A percentile compares a stretch with the other conserved stretches of the same genome.
These are phyloP conservation scores for Clitopilus passeckerianus DNA, from an alignment of 768 basidiomycete genomes.

Conservation along the genomic window DNA sequence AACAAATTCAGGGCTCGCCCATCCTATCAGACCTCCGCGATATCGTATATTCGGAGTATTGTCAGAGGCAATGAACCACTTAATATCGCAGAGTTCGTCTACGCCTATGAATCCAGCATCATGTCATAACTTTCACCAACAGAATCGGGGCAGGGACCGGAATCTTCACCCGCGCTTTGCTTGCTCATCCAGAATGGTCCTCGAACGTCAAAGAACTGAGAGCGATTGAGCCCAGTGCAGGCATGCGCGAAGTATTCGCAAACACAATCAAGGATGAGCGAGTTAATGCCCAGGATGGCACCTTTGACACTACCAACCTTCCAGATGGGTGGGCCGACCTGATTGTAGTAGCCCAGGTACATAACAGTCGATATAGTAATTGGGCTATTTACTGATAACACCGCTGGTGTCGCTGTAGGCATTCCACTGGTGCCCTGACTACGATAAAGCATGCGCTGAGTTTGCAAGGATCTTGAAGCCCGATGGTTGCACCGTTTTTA, in stretches of 20 bases:
- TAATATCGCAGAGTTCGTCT: slow-evolving; percentile 66
- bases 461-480: slow-evolving; percentile 81
- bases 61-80: slow-evolving; percentile 33
- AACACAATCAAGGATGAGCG: slow-evolving; percentile 50
- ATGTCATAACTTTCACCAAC: neutral
- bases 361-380: too few relatives aligned
- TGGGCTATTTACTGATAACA: neutral
- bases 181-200: slow-evolving; percentile 57
- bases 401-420: slow-evolving; percentile 44
- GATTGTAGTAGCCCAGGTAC: slow-evolving; percentile 72
- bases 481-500: slow-evolving; percentile 60
- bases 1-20: slow-evolving; percentile 59
- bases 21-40: slow-evolving; percentile 65
- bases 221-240: slow-evolving; percentile 81
- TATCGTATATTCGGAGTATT: slow-evolving; percentile 54
- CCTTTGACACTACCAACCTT: slow-evolving; percentile 62
- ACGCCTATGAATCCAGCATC: neutral
- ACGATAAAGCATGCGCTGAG: slow-evolving; percentile 64
- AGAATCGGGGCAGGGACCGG: slow-evolving; percentile 87
- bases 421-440: slow-evolving; percentile 91
- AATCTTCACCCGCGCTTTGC: slow-evolving; percentile 79
- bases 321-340: slow-evolving; percentile 71
- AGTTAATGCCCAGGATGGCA: slow-evolving; percentile 54
- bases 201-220: slow-evolving; percentile 45
- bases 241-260: slow-evolving; percentile 76